Evolutionary conservation across 208 protist species (phyloP).

Genomic region (Angomonas ambiguus): DNA sequence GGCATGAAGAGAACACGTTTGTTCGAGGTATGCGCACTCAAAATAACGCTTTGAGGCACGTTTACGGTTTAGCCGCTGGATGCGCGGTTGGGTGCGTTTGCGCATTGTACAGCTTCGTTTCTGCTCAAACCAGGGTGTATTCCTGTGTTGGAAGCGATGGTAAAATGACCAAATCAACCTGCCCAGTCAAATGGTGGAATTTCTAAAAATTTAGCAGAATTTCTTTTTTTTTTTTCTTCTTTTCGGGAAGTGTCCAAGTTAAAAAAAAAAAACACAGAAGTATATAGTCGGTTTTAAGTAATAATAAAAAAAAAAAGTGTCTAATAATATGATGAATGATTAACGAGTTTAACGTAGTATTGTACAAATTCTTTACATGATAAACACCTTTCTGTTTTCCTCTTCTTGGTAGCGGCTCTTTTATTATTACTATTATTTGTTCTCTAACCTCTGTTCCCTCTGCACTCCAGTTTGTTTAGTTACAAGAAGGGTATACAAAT

Average conservation of each 20-base stretch:
- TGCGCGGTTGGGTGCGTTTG: constrained; percentile 50
- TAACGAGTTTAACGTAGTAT: background rate
- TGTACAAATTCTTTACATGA: background rate
- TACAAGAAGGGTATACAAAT: background rate
- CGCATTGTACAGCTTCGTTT: constrained; percentile 57
- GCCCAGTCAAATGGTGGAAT: constrained; percentile 73
- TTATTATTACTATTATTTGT: constrained; percentile 6
- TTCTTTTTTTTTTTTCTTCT: constrained; percentile 14
- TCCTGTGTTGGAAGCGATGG: constrained; percentile 52
- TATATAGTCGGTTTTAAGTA: background rate
- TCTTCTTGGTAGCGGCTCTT: constrained; percentile 17
- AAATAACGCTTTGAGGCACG: constrained; percentile 50
- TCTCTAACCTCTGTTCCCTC: background rate
- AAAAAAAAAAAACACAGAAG: background rate
- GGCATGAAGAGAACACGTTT: constrained; percentile 83
- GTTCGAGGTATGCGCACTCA: constrained; percentile 58
- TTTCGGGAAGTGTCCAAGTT: background rate
- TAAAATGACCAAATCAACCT: constrained; percentile 52
- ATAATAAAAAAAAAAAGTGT: constrained; percentile 5
- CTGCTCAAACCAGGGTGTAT: constrained; percentile 47
- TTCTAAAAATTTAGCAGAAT: constrained; percentile 29
- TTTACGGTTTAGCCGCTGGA: constrained; percentile 41
- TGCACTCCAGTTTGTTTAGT: background rate
- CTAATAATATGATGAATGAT: constrained; percentile 4
- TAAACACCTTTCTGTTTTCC: constrained; percentile 1